Conservation (phyloP, 768 basidiomycete species). For the Boletus sp. region DNA sequence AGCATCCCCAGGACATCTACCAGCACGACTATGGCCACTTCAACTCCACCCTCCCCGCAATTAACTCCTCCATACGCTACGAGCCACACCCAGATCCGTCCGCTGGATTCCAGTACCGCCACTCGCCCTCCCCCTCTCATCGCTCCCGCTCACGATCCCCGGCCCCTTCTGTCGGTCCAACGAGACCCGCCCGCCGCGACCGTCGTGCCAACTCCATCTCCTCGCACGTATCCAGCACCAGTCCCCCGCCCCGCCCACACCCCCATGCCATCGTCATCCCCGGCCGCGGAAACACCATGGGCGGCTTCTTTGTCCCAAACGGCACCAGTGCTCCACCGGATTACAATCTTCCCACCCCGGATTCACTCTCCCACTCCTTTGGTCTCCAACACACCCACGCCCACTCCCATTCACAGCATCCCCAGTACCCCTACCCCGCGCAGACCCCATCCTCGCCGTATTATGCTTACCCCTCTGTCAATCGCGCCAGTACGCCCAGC, state of each 20-base stretch:
- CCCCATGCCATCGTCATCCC: constrained; percentile 76
- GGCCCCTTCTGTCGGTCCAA: constrained; percentile 43
- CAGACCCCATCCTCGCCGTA: constrained; percentile 31
- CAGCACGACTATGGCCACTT: constrained; percentile 39
- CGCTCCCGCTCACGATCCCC: constrained; percentile 48
- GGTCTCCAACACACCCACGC: constrained; percentile 32
- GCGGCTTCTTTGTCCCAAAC: constrained; percentile 31
- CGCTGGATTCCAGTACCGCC: constrained; percentile 22
- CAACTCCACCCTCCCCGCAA: constrained; percentile 48
- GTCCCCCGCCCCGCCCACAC: constrained; percentile 42
- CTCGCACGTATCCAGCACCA: constrained; percentile 50
- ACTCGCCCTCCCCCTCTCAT: constrained; percentile 29
- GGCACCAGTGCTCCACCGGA: constrained; percentile 28
- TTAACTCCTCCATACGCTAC: constrained; percentile 51
- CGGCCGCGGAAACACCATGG: constrained; percentile 32
- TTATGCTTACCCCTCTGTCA: constrained; percentile 19
- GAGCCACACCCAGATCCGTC: constrained; percentile 41
- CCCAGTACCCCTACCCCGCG: constrained; percentile 26
- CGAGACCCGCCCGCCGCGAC: constrained; percentile 46
- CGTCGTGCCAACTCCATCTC: constrained; percentile 61
- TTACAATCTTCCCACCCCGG: constrained; percentile 45
- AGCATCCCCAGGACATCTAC: constrained; percentile 30
- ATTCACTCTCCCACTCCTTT: constrained; percentile 32
- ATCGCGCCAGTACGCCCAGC: constrained; percentile 15
- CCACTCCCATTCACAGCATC: constrained; percentile 25